Base-by-base conservation (phyloP, 208 protist genomes). In the Leishmania turanica region DNA sequence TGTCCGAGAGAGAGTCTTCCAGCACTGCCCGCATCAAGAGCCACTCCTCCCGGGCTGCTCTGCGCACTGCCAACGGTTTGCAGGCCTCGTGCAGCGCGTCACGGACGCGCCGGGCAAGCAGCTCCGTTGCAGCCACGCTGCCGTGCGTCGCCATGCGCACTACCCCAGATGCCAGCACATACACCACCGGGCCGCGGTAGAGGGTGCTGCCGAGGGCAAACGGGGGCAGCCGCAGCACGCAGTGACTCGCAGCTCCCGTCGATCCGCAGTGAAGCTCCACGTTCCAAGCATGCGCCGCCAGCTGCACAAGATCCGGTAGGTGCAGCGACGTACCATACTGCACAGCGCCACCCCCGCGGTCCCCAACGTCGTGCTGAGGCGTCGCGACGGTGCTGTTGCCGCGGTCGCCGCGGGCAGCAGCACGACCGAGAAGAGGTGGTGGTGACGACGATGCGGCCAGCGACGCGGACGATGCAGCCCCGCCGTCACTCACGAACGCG, bases 281-380 rank as follows among this genome's bases (percentile, higher is more conserved):
- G 49, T 90, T 85, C 87, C 87, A 90, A 31, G 74, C 11, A 6
- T 37, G 53, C 27, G 79, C 77, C 7, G 72, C 78, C 15, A 87
- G 45, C 31, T 51, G 73, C 34, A 65, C 7, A 15, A 77, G 53
- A 17, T 77, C 54, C 1, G 53, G 73, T 13, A 64, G 34, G 45
- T 72, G 42, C 37, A 34, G 24, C 68, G 42, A 53, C 42, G 42
- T 24, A 34, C 68, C 42, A 53, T 15, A 13, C 17, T 19, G 3
- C 37, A 71, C 21, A 49, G 40, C 27, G 27, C 40, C 65, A n/a
- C 19, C 65, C 15, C 40, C 11, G 65, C 37, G 31, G 65, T 42
- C 40, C 3, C 17, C 19, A 71, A n/a, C 40, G 21, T 40, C 65
- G 40, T 47, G 65, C 34, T 42, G 65, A n/a, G 40, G 19, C 3